Conservation (phyloP, 441 rosid genomes). For the Geranium incanum region DNA sequence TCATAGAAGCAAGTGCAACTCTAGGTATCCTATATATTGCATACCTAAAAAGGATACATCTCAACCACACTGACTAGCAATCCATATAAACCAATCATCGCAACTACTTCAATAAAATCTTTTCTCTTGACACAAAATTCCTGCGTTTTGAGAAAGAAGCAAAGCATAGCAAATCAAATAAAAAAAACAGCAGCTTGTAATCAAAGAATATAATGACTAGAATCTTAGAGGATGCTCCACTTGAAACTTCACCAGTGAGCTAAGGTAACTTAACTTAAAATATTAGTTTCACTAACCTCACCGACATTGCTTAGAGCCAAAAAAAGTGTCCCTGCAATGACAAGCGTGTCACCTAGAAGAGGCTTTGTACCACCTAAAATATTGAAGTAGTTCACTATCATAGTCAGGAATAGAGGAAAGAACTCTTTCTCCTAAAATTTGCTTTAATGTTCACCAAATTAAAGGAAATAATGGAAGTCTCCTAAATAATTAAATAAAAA, state of each 20-base stretch:
- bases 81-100: slow-evolving; percentile 50
- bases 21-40: too few species aligned
- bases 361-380: slow-evolving; percentile 51
- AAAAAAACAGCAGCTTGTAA: neutral
- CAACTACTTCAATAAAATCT: slow-evolving; percentile 45
- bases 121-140: slow-evolving; percentile 52
- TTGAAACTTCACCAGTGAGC: neutral
- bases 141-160: slow-evolving; percentile 26
- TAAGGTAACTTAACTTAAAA: neutral
- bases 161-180: neutral
- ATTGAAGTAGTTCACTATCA: neutral
- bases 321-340: slow-evolving; percentile 44
- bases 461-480: neutral
- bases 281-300: slow-evolving; percentile 35
- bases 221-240: neutral
- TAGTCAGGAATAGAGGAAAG: too few species aligned
- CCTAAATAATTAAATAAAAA: neutral
- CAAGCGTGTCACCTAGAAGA: slow-evolving; percentile 47
- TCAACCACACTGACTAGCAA: slow-evolving; percentile 36
- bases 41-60: slow-evolving; percentile 39
- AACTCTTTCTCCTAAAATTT: too few species aligned
- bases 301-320: slow-evolving; percentile 54
- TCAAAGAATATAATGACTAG: neutral
- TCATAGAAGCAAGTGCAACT: neutral
- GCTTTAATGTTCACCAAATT: too few species aligned